Base-by-base conservation (phyloP, 2,329 filamentous ascomycete genomes). In the Microdochium bolleyi region DNA sequence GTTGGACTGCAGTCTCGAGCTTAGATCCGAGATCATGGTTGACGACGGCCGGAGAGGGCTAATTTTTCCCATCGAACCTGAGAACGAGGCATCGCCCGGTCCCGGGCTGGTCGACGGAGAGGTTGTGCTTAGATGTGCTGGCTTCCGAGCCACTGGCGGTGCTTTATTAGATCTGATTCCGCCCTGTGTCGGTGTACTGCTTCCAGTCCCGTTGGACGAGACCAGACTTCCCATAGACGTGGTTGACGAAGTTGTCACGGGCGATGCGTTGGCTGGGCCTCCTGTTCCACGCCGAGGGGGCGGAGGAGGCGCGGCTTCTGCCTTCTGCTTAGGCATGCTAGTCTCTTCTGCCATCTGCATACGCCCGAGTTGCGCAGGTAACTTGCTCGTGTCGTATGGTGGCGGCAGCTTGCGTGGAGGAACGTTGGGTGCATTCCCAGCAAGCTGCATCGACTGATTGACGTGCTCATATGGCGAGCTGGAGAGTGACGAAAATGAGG, bases 61-160 rank as follows among this genome's bases (percentile, higher is more conserved):
- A 5, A 51, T 41, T 19, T 62, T 58, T 7, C 56, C 48, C 25
- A 55, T 48, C 7, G 57, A 56, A 30, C 24, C 48, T 19, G 24
- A 16, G 5, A 21, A 51, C 46, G 52, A 27, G 25, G 55, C 55
- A 24, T 46, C 41, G 8, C 14, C 9, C 16, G 19, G 41, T 13
- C 21, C 19, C 4, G 63, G 59, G 54, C 58, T 66, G 37, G 53
- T 58, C 3, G 63, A 56, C 7, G 67, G 67, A 13, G 62, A 66
- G 14, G 62, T 59, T 11, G 67, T 67, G 16, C 69, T 59, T 3
- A 83, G 71, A 57, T 83, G 79, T 2, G 78, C 73, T 1, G 84
- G 84, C 60, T 88, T 88, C 64, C 74, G 80, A 22, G 83, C 84
- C 50, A 87, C 73, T 1, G 78, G 78, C 4, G 79, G 82, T n/a